phyloP scores from a whole-genome alignment of 108 stramenopile genomes.

The Epithemia pelagica region DNA sequence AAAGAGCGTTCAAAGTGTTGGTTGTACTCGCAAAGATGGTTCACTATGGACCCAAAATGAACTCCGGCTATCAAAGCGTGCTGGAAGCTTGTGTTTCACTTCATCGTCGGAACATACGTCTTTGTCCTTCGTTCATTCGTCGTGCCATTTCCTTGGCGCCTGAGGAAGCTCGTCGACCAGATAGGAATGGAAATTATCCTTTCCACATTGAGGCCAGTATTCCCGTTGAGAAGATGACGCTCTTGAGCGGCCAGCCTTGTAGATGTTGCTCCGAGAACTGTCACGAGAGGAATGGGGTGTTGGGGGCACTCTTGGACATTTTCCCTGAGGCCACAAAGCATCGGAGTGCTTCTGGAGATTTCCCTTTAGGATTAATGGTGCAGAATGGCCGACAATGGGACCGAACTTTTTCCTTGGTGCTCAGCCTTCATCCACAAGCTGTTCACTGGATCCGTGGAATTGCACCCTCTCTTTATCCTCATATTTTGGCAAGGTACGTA shows the following conservation, averaged over 20 bases:
- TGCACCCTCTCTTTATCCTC: constrained; percentile 17
- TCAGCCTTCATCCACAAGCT: constrained; percentile 35
- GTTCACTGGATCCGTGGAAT: constrained; percentile 36
- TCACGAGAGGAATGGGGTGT: constrained; percentile 29
- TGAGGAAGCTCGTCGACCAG: constrained; percentile 26
- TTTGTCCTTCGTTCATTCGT: constrained; percentile 47
- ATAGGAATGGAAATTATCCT: constrained; percentile 38
- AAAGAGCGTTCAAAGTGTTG: constrained; percentile 24
- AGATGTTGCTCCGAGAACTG: constrained; percentile 12
- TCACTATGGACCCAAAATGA: constrained; percentile 24
- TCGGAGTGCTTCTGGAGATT: constrained; percentile 29
- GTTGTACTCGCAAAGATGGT: constrained; percentile 33
- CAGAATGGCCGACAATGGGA: constrained; percentile 39
- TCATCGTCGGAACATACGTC: constrained; percentile 36
- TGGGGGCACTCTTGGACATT: constrained; percentile 26
- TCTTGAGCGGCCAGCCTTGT: constrained; percentile 22
- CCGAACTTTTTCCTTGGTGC: constrained; percentile 21
- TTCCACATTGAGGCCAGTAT: constrained; percentile 46
- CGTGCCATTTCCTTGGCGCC: constrained; percentile 32
- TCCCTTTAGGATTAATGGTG: constrained; percentile 42
- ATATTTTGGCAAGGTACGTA: constrained; percentile 19
- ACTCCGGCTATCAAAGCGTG: constrained; percentile 21
- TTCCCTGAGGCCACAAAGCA: constrained; percentile 28
- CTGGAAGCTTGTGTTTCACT: constrained; percentile 37
- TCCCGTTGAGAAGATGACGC: constrained; percentile 44